Evolutionary conservation across 176 grass and related monocot species (phyloP), one percentile per base, ranked within the genome.

Genomic region (Chloris gayana): DNA sequence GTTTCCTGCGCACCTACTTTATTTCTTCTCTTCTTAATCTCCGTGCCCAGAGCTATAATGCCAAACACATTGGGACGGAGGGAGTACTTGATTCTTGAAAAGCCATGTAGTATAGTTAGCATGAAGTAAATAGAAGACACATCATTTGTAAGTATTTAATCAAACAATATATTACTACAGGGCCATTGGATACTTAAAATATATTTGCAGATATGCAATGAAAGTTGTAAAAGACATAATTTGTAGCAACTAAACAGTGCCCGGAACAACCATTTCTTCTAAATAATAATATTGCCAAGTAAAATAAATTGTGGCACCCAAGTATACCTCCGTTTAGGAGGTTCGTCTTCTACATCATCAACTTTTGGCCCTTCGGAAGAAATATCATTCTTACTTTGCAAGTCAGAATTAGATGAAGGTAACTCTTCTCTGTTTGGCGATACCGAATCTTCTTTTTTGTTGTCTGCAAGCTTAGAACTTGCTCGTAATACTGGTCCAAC

Each of bases 241-340:
- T 67, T 74, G 61, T 45, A 75, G 37, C 25, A 81, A 51, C 58
- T 5, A 12, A 82, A 66, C 11, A 34, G 12, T 83, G 31, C 38
- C 5, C 35, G 64, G 38, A 74, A 66, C 17, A 70, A n/a, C 11
- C 11, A 24, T 58, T 5, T 39, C 46, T n/a, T 56, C 35, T 4
- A 41, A 76, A 60, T 26, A 73, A n/a, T n/a, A n/a, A 41, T 19
- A 65, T 73, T 70, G 42, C 59, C 59, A 41, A 39, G n/a, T 1
- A 78, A 22, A 78, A 12, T 13, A 75, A 81, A 78, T 65, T 61
- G 27, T 78, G 69, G 21, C 37, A 61, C 38, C 56, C 9, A 63
- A 1, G 60, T 60, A 37, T 77, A 97, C 94, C 89, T 94, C 82
- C 63, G 88, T 83, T 83, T 85, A 77, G 85, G 85, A 59, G 53